A percentile compares a stretch with the other conserved stretches of the same genome.
Conservation (phyloP, 805 yeast genomes). For the Hanseniaspora nectarophila region DNA sequence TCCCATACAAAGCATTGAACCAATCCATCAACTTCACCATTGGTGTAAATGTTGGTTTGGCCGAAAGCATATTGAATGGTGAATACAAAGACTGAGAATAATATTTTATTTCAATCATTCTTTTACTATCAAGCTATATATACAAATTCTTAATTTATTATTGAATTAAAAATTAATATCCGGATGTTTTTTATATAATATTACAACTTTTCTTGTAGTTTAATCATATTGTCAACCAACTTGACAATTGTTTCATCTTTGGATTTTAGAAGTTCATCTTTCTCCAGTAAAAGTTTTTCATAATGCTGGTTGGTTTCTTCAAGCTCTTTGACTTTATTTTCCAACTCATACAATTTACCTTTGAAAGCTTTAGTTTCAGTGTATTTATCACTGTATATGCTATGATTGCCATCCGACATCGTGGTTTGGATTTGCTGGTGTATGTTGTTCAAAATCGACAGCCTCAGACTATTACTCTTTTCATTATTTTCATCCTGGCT, state of each 20-base stretch:
- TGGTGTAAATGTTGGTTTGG: slow-evolving; percentile 36
- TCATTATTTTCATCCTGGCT: not conserved
- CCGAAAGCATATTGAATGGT: slow-evolving; percentile 14
- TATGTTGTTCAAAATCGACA: slow-evolving; percentile 3
- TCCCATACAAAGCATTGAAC: slow-evolving; percentile 75
- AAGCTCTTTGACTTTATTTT: not conserved
- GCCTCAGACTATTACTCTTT: not conserved
- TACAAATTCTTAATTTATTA: not conserved
- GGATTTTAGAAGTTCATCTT: slow-evolving; percentile 1
- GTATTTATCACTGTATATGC: not conserved
- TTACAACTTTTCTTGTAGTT: slow-evolving; percentile 6
- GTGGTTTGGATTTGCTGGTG: slow-evolving; percentile 11
- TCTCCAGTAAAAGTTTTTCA: not conserved
- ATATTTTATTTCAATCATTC: not conserved
- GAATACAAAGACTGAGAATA: not conserved
- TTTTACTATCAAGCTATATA: not conserved
- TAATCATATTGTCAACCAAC: slow-evolving; percentile 6
- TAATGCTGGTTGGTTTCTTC: not conserved
- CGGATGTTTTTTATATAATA: not conserved
- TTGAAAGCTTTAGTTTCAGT: not conserved
- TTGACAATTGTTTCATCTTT: slow-evolving; percentile 10
- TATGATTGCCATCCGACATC: not conserved
- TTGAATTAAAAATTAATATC: not conserved
- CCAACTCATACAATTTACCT: not conserved
- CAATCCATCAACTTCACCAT: slow-evolving; percentile 68